Evolutionary conservation across 2,329 filamentous ascomycete genomes (phyloP), one percentile per base, ranked within the genome.

Genomic region (Trematosphaeria pertusa): DNA sequence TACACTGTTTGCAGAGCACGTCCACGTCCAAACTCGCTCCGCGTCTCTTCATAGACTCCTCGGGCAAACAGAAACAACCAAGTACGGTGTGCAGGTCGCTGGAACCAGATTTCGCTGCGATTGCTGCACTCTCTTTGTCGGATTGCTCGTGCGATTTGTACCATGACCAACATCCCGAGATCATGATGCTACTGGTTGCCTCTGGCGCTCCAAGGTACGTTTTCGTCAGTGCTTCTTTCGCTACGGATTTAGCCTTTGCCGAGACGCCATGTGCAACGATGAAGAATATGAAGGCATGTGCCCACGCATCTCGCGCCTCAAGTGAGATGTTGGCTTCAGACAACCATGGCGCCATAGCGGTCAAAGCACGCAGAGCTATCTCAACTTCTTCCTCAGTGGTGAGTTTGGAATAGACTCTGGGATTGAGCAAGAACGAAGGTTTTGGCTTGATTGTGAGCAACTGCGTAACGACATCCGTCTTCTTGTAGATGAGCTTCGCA

Each of bases 341-440:
- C 3, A 91, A 69, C 14, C 78, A 76, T 12, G 77, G 68, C 12
- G 85, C 81, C 12, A 87, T 74, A 19, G 85, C 81, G 12, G 81
- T 75, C 37, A 97, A 76, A 21, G 91, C 87, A 54, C 85, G 83
- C 32, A 86, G 77, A 40, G 89, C 81, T 89, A 94, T 97, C 43
- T 77, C 78, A 15, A 91, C 77, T 61, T 99, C 94, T 42, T 92
- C 88, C 45, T 87, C 85, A 0, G 79, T 74, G 2, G 81, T 79
- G 18, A 96, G 64, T 65, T 96, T 97, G 28, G 87, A 86, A 72
- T 94, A 97, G 4, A 96, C 84, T 51, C 89, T 87, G 24, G 88
- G 82, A 62, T 89, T 96, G 5, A 97, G 79, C 15, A 97, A 76
- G 69, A 96, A 94, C 0, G 93, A 96, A 11, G 89, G 86, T 68